Percentiles rank a stretch among this genome's conserved stretches.
phyloP scores from a whole-genome alignment of 352 stramenopile species.

The Aphanomyces astaci region DNA sequence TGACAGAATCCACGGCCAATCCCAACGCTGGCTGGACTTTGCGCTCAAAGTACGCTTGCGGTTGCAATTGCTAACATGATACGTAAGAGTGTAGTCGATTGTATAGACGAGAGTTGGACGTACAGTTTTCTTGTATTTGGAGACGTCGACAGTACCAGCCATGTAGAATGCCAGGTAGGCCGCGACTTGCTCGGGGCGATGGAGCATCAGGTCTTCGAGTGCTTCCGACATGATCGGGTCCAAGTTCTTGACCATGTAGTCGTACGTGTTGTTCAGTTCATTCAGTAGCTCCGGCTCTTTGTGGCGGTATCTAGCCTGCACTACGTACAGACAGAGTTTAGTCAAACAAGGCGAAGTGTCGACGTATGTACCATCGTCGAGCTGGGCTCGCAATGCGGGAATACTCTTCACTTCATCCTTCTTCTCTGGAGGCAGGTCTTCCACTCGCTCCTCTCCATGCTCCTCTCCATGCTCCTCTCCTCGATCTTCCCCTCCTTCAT shows the following conservation, averaged over 20 bases:
- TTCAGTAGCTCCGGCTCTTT: slow-evolving; percentile 46
- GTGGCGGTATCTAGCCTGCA: slow-evolving; percentile 48
- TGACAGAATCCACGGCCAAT: slow-evolving; percentile 47
- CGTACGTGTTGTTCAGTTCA: slow-evolving; percentile 48
- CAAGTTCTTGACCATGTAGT: slow-evolving; percentile 61
- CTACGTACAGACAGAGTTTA: too few species aligned
- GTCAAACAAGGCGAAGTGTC: too few species aligned
- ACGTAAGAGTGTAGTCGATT: not conserved
- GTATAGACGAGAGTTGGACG: not conserved
- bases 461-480: too few species aligned
- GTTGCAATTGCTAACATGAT: slow-evolving; percentile 42
- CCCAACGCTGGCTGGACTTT: slow-evolving; percentile 68
- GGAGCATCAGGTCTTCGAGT: slow-evolving; percentile 61
- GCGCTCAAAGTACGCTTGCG: slow-evolving; percentile 64
- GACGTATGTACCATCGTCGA: slow-evolving; percentile 7
- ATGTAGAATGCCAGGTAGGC: slow-evolving; percentile 63
- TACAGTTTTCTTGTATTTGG: slow-evolving; percentile 70
- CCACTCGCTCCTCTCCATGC: too few species aligned
- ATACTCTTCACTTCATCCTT: not conserved
- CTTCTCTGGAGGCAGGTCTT: not conserved
- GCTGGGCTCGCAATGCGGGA: not conserved
- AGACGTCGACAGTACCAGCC: slow-evolving; percentile 52
- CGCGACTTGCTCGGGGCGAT: slow-evolving; percentile 62
- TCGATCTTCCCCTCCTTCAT: too few species aligned
- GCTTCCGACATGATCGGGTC: slow-evolving; percentile 52